Evolutionary conservation across 148 eudicot species (phyloP).

Genomic region (Vaccinium myrtillus): DNA sequence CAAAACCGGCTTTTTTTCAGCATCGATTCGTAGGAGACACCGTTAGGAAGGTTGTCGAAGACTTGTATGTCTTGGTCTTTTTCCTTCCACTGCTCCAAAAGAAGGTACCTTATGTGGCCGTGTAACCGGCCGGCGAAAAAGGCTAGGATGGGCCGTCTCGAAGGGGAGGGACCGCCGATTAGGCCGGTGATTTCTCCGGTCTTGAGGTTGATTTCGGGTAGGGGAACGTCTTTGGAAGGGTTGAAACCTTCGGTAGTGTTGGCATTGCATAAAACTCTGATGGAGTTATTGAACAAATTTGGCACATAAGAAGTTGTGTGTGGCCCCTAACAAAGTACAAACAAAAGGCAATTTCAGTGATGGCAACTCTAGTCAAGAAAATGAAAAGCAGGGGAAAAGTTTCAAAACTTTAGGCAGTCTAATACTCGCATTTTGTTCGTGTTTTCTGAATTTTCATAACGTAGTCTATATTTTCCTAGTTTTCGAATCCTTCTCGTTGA

Average conservation of each 20-base stretch:
- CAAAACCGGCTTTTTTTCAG: constrained; percentile 47
- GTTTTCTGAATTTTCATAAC: too few relatives aligned
- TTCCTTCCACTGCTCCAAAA: constrained; percentile 47
- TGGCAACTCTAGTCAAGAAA: neutral
- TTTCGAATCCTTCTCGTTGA: too few relatives aligned
- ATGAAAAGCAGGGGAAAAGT: neutral
- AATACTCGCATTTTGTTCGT: neutral
- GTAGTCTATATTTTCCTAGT: too few relatives aligned
- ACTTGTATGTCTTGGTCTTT: constrained; percentile 46
- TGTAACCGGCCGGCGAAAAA: constrained; percentile 63
- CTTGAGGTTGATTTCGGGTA: constrained; percentile 58
- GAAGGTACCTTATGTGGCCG: constrained; percentile 47
- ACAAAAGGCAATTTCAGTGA: neutral
- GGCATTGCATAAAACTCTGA: constrained; percentile 74
- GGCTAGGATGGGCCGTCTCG: constrained; percentile 39
- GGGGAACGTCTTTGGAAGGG: constrained; percentile 51
- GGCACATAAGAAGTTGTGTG: constrained; percentile 44
- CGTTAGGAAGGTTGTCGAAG: constrained; percentile 31
- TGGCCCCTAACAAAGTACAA: constrained; percentile 39
- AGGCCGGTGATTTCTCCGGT: constrained; percentile 38
- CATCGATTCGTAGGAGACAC: constrained; percentile 32
- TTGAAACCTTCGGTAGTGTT: constrained; percentile 72
- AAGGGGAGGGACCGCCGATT: constrained; percentile 42
- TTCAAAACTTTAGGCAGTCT: neutral
- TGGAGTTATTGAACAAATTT: constrained; percentile 50